These are phyloP conservation scores for Fusarium sulawesiense DNA, from an alignment of 2,329 filamentous ascomycete genomes.

Conservation along the genomic window DNA sequence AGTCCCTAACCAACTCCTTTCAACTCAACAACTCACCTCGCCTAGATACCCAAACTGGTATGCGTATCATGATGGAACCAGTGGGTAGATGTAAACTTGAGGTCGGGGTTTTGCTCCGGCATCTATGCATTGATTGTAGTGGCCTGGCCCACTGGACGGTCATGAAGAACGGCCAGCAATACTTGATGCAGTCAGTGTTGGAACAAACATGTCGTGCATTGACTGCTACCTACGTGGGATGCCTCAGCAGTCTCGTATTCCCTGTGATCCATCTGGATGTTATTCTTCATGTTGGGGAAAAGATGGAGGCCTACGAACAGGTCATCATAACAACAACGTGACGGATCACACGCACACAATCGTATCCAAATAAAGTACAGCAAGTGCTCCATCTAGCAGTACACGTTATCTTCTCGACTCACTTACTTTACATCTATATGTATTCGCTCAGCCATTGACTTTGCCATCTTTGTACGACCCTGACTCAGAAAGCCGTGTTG, in stretches of 20 bases:
- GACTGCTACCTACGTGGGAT: not conserved
- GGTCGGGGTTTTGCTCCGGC: not conserved
- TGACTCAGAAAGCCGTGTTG: not conserved
- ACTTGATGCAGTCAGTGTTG: not conserved
- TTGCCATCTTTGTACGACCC: not conserved
- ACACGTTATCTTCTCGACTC: not conserved
- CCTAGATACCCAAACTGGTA: not conserved
- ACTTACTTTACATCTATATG: not conserved
- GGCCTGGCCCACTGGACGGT: not conserved
- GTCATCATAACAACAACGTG: constrained; percentile 13
- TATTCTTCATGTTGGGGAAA: not conserved
- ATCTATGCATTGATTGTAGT: not conserved
- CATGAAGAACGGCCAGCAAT: not conserved
- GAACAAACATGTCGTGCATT: constrained; percentile 11
- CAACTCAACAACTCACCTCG: not conserved
- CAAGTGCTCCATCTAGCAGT: not conserved
- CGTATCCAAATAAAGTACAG: constrained; percentile 34
- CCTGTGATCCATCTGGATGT: not conserved
- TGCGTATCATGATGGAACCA: not conserved
- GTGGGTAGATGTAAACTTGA: not conserved
- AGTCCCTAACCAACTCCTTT: not conserved
- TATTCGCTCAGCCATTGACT: constrained; percentile 1
- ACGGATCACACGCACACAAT: constrained; percentile 18
- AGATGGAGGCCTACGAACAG: constrained; percentile 12
- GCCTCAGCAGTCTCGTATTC: constrained; percentile 10